Conservation (phyloP, 371 early-diverging fungal genomes). For the Mucor saturninus region DNA sequence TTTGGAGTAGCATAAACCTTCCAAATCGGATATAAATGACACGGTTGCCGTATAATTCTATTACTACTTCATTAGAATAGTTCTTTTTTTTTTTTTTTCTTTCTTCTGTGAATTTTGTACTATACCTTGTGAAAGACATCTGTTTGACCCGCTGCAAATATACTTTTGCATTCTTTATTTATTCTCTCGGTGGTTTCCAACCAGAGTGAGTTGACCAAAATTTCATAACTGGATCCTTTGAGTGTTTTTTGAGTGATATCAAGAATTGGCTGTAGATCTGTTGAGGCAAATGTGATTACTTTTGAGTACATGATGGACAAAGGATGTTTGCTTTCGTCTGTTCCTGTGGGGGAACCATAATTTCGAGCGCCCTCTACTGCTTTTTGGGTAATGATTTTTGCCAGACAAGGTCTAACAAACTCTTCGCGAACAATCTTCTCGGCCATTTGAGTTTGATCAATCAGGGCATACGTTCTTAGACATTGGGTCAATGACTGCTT, state of each 20-base stretch:
- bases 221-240: conserved; percentile 70
- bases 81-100: background rate
- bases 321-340: conserved; percentile 26
- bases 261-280: conserved; percentile 58
- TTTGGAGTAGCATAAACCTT: conserved; percentile 54
- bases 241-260: conserved; percentile 68
- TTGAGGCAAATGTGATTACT: conserved; percentile 60
- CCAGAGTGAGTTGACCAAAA: conserved; percentile 75
- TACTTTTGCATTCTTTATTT: conserved; percentile 52
- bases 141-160: conserved; percentile 76
- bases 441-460: conserved; percentile 76
- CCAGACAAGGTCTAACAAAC: conserved; percentile 60
- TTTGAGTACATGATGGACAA: conserved; percentile 62
- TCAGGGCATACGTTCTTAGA: conserved; percentile 73
- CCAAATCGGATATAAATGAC: conserved; percentile 64
- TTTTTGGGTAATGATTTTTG: conserved; percentile 48
- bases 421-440: conserved; percentile 67
- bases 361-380: conserved; percentile 21
- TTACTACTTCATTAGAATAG: background rate
- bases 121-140: conserved; percentile 73
- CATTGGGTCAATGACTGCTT: conserved; percentile 69
- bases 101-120: background rate
- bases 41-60: conserved; percentile 72
- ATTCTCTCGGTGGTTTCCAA: conserved; percentile 57
- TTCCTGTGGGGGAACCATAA: conserved; percentile 5